Base-by-base conservation (phyloP, 2,329 filamentous ascomycete genomes). In the Pseudocercospora fuligena region DNA sequence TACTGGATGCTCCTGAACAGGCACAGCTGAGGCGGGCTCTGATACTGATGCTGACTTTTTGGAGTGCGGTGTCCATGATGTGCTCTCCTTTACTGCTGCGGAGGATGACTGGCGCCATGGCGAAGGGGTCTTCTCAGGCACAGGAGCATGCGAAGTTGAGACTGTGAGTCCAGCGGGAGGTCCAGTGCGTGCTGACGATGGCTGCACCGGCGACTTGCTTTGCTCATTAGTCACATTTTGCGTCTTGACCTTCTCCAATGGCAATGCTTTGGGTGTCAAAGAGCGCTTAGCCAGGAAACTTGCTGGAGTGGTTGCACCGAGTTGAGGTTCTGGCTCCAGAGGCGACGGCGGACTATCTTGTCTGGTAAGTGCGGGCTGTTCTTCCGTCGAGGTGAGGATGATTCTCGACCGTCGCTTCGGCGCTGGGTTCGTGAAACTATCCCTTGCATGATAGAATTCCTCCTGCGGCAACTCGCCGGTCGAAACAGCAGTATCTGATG, bases 401-500 rank as follows among this genome's bases (percentile, higher is more conserved):
- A 72, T 51, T 21, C 67, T 62, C 16, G 67, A 68, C 33, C 57
- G 60, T 56, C 69, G 61, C 46, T 59, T 64, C 27, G 69, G 61
- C 14, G 60, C 57, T 5, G 61, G 63, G 59, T 66, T 69, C 16
- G 66, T 66, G 64, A 68, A 66, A 58, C 63, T 66, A 56, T 72
- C 68, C 65, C 69, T 68, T 68, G 66, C 68, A 29, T 63, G 64
- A 43, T 63, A 60, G 16, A 31, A 47, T 23, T 70, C 63, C 23
- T 69, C 69, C 40, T 60, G 51, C n/a, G 56, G 29, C 56, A 58
- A 11, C 29, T 57, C 61, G 36, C 64, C 59, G 29, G 67, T 65
- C 19, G 69, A 61, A 5, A 70, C 66, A 23, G 61, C 69, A 9
- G 62, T 68, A 69, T 83, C 77, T 12, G 81, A 80, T 5, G 81